phyloP scores from a whole-genome alignment of 106 monocot genomes.

The Chionographis japonica region DNA sequence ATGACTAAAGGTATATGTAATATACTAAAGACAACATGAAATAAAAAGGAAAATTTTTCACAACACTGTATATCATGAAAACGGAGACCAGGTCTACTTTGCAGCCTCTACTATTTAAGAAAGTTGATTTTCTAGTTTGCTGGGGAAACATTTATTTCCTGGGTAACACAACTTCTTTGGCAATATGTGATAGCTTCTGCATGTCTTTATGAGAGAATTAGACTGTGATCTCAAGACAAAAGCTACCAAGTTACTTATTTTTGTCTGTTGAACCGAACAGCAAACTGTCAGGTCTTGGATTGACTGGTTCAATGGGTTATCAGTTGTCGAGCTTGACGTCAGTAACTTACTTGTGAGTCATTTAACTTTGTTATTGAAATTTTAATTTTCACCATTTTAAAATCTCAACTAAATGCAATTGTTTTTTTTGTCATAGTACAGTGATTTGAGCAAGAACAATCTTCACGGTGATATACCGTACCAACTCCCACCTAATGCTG shows the following conservation, averaged over 20 bases:
- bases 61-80: no score
- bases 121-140: no score
- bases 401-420: conserved; percentile 35
- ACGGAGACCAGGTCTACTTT: no score
- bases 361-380: conserved; percentile 2
- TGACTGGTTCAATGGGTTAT: conserved; percentile 83
- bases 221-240: neutral
- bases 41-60: no score
- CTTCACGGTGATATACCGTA: conserved; percentile 90
- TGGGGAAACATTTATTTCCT: no score
- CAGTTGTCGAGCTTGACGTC: conserved; percentile 92
- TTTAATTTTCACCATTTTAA: conserved; percentile 5
- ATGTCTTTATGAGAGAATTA: neutral
- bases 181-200: neutral
- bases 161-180: neutral
- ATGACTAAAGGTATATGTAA: no score
- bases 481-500: conserved; percentile 88
- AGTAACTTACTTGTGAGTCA: conserved; percentile 84
- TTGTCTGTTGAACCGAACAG: conserved; percentile 36
- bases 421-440: conserved; percentile 64
- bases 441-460: conserved; percentile 96
- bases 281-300: conserved; percentile 64
- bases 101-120: no score
- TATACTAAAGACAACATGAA: no score
- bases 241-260: conserved; percentile 6